Conservation (phyloP, 2,329 filamentous ascomycete species). For the Trichoderma sp. region DNA sequence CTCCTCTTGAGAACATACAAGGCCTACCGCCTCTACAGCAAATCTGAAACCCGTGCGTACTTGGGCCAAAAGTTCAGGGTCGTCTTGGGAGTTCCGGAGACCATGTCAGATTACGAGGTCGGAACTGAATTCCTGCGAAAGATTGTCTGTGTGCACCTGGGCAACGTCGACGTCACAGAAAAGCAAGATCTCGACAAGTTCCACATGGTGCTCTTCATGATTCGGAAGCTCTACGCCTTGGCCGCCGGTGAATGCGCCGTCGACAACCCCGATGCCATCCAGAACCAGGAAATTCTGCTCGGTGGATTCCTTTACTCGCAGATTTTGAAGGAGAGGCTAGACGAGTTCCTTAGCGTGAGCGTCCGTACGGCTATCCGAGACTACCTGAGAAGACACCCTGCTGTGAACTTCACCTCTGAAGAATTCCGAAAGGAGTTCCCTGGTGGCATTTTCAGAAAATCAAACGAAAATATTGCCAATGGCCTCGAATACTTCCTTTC, state of each 20-base stretch:
- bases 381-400: conserved; percentile 56
- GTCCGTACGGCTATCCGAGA: conserved; percentile 58
- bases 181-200: conserved; percentile 90
- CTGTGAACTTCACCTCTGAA: conserved; percentile 73
- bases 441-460: conserved; percentile 72
- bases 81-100: conserved; percentile 80
- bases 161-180: conserved; percentile 80
- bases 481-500: conserved; percentile 93
- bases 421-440: conserved; percentile 81
- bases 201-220: conserved; percentile 92
- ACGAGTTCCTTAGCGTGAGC: conserved; percentile 73
- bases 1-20: conserved; percentile 92
- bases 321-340: conserved; percentile 91
- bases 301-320: conserved; percentile 93
- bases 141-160: conserved; percentile 89
- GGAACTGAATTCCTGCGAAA: conserved; percentile 89
- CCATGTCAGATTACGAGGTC: conserved; percentile 83
- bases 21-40: conserved; percentile 79
- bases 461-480: conserved; percentile 86
- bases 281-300: conserved; percentile 92
- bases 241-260: conserved; percentile 90
- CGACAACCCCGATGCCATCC: conserved; percentile 95
- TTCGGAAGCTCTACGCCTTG: conserved; percentile 89
- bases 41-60: conserved; percentile 78
- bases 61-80: conserved; percentile 89